Evolutionary conservation across 352 stramenopile genomes (phyloP), one percentile per base, ranked within the genome.

Genomic region (Phytophthora nicotianae): DNA sequence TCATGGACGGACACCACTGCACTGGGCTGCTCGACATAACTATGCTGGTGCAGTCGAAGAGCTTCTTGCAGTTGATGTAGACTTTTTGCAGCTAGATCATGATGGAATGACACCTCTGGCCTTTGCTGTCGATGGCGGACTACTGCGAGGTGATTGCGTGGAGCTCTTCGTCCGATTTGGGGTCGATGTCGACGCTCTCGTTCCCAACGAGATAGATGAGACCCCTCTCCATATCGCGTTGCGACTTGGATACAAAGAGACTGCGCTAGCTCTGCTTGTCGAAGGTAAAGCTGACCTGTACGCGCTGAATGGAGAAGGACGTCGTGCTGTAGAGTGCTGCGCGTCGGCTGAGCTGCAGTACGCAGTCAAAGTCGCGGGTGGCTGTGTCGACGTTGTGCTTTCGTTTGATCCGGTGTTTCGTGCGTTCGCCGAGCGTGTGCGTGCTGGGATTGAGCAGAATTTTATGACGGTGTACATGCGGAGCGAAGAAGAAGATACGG

Each of bases 21-120:
- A 95, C 59, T 95, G 86, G 86, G 86, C 84, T 4, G 79, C 83
- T 7, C 79, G 86, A 3, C 81, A 90, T 62, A 91, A 90, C 54
- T 85, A 90, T 56, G 68, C 71, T 11, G 64, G 61, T 1, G 83
- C 81, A 14, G 74, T 90, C 4, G 62, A 77, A 19, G 72, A 82
- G 26, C 68, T 95, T 10, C 65, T 93, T 19, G 55, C 45, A 3
- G 69, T 78, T 14, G 68, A 76, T 21, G 85, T 82, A 3, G 74
- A 95, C 35, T 75, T 70, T 19, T 58, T 75, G 5, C 45, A 90
- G 19, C 42, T 81, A 10, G 86, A 95, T 49, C 53, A 79, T 24
- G 68, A 83, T n/a, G 78, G 77, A 0, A 70, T 95, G 52, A 91
- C 83, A 17, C 82, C 84, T 17, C 62, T 95, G 13, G 75, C 76